These are phyloP conservation scores for Pestalotiopsis sp. DNA, from an alignment of 2,329 filamentous ascomycete genomes.

Conservation along the genomic window DNA sequence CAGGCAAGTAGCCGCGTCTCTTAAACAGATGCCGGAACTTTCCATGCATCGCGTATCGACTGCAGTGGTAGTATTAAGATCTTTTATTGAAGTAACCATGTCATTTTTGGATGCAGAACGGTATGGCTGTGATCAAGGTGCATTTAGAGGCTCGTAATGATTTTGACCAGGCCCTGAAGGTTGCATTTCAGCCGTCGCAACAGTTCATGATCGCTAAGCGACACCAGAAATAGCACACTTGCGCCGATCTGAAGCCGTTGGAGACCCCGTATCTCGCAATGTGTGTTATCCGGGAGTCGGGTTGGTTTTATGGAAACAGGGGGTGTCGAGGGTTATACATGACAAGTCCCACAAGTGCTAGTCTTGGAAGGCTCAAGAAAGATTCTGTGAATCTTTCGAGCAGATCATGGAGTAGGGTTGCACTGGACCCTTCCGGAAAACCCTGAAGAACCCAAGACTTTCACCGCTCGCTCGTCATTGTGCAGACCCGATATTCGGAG, in stretches of 20 bases:
- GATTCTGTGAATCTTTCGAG: not conserved
- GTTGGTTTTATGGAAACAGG: not conserved
- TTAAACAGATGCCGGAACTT: too few relatives aligned
- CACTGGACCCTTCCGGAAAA: not conserved
- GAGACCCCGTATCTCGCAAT: not conserved
- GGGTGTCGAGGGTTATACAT: not conserved
- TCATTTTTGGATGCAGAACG: not conserved
- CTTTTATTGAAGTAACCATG: too few relatives aligned
- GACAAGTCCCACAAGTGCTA: not conserved
- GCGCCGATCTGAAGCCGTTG: not conserved
- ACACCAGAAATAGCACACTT: not conserved
- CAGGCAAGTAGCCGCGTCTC: too few relatives aligned
- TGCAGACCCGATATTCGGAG: not conserved
- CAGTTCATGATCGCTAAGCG: not conserved
- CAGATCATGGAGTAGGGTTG: not conserved
- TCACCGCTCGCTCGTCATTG: not conserved
- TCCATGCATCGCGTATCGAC: too few relatives aligned
- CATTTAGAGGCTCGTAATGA: not conserved
- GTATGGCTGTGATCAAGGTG: not conserved
- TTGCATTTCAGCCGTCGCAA: not conserved
- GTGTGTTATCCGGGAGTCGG: not conserved
- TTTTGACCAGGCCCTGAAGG: not conserved
- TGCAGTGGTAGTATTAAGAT: too few relatives aligned
- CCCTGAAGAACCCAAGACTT: not conserved
- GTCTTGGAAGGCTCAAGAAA: not conserved